phyloP scores from a whole-genome alignment of 2,329 filamentous ascomycete genomes.

The Colletotrichum paranaense region DNA sequence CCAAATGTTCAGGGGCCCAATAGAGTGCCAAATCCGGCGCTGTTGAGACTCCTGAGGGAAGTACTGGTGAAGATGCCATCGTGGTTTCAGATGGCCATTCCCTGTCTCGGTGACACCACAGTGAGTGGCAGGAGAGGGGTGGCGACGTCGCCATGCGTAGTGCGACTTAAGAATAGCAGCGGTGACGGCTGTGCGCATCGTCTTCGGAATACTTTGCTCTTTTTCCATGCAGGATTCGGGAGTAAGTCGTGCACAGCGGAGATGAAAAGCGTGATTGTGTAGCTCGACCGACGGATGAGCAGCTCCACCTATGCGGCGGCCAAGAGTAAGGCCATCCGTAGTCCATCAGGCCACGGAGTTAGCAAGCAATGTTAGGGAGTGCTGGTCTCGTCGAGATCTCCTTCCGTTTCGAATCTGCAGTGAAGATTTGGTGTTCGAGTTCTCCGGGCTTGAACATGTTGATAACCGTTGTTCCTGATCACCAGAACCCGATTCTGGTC shows the following conservation, averaged over 20 bases:
- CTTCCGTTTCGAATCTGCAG: neutral
- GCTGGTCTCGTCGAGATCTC: neutral
- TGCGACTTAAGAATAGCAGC: conserved; percentile 40
- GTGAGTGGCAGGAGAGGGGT: conserved; percentile 45
- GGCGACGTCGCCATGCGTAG: conserved; percentile 36
- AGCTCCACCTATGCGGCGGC: conserved; percentile 22
- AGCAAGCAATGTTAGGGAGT: neutral
- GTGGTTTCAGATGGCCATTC: conserved; percentile 47
- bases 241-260: conserved; percentile 45
- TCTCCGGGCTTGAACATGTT: neutral
- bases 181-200: conserved; percentile 47
- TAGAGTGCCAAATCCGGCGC: conserved; percentile 10
- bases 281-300: conserved; percentile 25
- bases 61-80: conserved; percentile 31
- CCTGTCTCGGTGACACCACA: conserved; percentile 45
- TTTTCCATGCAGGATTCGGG: conserved; percentile 43
- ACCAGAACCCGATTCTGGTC: neutral
- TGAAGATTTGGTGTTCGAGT: neutral
- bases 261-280: conserved; percentile 41
- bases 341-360: conserved; percentile 9
- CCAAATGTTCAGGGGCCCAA: neutral
- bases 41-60: neutral
- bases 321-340: conserved; percentile 38
- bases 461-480: neutral
- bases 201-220: conserved; percentile 46